Evolutionary conservation across 495 filamentous ascomycete genomes (phyloP), one percentile per base, ranked within the genome.

Genomic region (Aspergillus coremiiformis): DNA sequence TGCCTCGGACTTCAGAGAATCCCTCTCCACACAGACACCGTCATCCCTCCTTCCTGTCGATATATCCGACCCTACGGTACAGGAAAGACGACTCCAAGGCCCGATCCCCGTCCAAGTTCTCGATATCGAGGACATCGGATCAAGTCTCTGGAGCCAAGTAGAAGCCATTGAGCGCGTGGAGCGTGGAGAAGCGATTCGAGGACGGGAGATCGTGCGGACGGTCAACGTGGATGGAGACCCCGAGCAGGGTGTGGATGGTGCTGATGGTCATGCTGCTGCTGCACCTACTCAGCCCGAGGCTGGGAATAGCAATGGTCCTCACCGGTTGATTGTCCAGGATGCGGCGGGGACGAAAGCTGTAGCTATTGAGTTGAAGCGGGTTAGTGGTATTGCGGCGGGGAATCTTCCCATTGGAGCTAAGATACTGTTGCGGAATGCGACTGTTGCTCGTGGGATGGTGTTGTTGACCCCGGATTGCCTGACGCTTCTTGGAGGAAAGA

Each of bases 321-420:
- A 92, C 69, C 87, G 88, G 46, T 61, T 97, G 39, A 74, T 91
- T 5, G 56, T 98, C 43, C 88, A 97, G 61, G 93, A 98, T 72
- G 77, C 80, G 21, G 72, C 68, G 11, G 92, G 91, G 0, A 79
- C 73, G 14, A 78, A 78, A 52, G 77, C 85, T 4, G 86, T 82
- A 51, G 93, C 75, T 2, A 66, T 96, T 47, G 93, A 97, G 70
- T 60, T 95, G 57, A 74, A 71, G 56, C 58, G 69, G 3, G 71
- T 96, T 19, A 77, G 82, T 37, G 82, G 80, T 2, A 56, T 98
- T 7, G 79, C 75, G 0, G 55, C 88, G 23, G 77, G 78, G 0
- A 82, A 71, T 54, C 77, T 90, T 68, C 67, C 72, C 39, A 92
- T 96, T 49, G 92, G 92, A 1, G 77, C 80, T 49, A 97, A 97